Evolutionary conservation across 2,329 filamentous ascomycete genomes (phyloP).

Genomic region (Paecilomyces niveus): DNA sequence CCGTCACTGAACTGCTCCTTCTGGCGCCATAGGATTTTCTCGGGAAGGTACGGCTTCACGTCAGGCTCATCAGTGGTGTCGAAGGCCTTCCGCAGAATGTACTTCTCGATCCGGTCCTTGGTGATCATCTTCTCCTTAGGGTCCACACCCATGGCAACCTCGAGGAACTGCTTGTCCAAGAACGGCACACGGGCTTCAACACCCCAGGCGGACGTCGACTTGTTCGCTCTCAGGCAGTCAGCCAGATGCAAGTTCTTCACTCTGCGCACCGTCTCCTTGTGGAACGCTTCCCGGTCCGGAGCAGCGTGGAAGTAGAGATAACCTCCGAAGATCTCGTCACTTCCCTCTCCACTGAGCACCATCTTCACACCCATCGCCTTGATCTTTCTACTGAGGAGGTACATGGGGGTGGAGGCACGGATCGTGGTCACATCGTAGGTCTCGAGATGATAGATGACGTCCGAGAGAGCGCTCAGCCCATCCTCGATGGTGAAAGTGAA

Average conservation of each 20-base stretch:
- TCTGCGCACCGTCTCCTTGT: slow-evolving; percentile 86
- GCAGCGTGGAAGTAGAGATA: slow-evolving; percentile 98
- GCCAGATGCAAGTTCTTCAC: slow-evolving; percentile 94
- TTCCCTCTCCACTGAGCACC: slow-evolving; percentile 94
- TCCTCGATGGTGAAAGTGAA: slow-evolving; percentile 99
- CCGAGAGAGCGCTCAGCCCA: slow-evolving; percentile 89
- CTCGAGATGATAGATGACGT: slow-evolving; percentile 97
- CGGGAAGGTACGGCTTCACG: slow-evolving; percentile 79
- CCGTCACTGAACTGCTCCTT: slow-evolving; percentile 99
- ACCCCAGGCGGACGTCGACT: slow-evolving; percentile 97
- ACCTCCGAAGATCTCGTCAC: slow-evolving; percentile 96
- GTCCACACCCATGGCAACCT: slow-evolving; percentile 88
- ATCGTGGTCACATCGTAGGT: slow-evolving; percentile 98
- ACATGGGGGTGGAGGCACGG: slow-evolving; percentile 97
- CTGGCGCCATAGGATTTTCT: slow-evolving; percentile 94
- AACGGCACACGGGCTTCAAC: slow-evolving; percentile 97
- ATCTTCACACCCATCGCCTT: slow-evolving; percentile 99
- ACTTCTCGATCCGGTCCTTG: slow-evolving; percentile 85
- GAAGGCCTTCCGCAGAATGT: slow-evolving; percentile 95
- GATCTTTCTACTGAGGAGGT: slow-evolving; percentile 94
- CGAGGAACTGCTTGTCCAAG: slow-evolving; percentile 94
- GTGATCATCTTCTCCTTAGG: slow-evolving; percentile 94
- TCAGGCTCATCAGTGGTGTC: slow-evolving; percentile 83
- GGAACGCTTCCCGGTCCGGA: slow-evolving; percentile 84
- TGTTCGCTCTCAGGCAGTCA: slow-evolving; percentile 98